Evolutionary conservation across 352 stramenopile species (phyloP).

Genomic region (Thalassiosira exigua): DNA sequence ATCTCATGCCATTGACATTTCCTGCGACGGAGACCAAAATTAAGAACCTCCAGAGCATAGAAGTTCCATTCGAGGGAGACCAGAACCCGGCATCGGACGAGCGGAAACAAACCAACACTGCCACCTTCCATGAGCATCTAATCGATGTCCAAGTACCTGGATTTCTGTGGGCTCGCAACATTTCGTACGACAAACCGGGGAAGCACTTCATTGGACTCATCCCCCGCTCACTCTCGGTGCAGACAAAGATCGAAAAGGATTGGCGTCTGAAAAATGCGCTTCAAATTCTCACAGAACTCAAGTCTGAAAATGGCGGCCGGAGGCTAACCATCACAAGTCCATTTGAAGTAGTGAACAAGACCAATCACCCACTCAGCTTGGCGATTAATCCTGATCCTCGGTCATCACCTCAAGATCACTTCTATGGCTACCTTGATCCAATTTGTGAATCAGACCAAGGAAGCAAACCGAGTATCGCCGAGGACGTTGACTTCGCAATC

Average conservation of each 20-base stretch:
- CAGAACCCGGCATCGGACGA: constrained; percentile 53
- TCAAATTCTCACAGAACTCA: constrained; percentile 85
- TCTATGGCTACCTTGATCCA: no score
- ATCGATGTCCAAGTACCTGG: constrained; percentile 85
- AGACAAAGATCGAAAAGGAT: constrained; percentile 73
- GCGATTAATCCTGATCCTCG: constrained; percentile 55
- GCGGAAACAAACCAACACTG: constrained; percentile 35
- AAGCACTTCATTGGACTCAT: constrained; percentile 77
- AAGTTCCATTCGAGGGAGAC: constrained; percentile 86
- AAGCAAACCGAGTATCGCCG: no score
- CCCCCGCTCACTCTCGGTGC: constrained; percentile 69
- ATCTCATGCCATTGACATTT: constrained; percentile 83
- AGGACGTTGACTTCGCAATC: no score
- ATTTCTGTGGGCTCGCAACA: constrained; percentile 80
- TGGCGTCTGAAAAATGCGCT: constrained; percentile 86
- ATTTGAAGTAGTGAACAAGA: constrained; percentile 86
- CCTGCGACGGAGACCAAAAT: constrained; percentile 85
- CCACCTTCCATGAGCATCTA: constrained; percentile 70
- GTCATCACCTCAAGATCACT: constrained; percentile 17
- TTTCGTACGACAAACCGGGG: constrained; percentile 84
- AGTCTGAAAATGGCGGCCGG: constrained; percentile 84
- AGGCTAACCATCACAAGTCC: constrained; percentile 76
- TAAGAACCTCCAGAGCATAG: constrained; percentile 83
- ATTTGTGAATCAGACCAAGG: no score
- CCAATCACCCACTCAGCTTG: constrained; percentile 77